Percentiles rank a stretch among this genome's conserved stretches.
phyloP scores from a whole-genome alignment of 306 rosid genomes.

The Abrus precatorius region DNA sequence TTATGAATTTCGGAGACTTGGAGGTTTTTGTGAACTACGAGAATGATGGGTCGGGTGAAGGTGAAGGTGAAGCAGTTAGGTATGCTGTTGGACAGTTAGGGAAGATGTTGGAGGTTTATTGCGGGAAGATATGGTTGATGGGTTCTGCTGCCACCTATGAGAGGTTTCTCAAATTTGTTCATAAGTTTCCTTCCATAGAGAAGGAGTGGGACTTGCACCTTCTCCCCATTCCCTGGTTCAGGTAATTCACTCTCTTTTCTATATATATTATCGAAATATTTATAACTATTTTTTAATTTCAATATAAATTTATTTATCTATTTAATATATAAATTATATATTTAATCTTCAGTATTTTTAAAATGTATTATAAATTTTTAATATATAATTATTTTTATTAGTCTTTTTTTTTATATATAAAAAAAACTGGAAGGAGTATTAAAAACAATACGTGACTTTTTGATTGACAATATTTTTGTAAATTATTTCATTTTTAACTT shows the following conservation, averaged over 20 bases:
- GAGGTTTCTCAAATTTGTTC: background rate
- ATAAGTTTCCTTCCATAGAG: background rate
- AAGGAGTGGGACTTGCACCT: constrained; percentile 8
- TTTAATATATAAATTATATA: too few species aligned
- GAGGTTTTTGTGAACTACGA: background rate
- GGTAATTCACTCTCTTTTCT: background rate
- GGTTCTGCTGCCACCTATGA: background rate
- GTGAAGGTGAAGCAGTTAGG: background rate
- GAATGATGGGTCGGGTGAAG: background rate
- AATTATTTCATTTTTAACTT: too few species aligned
- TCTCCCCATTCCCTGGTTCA: background rate
- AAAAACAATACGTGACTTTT: too few species aligned
- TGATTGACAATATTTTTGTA: too few species aligned
- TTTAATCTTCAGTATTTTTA: too few species aligned
- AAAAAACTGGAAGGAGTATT: too few species aligned
- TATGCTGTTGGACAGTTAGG: background rate
- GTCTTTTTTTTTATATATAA: too few species aligned
- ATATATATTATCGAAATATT: too few species aligned
- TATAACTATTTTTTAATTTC: too few species aligned
- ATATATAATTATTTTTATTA: too few species aligned
- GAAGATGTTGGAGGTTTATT: background rate
- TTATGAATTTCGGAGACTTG: background rate
- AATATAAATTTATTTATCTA: too few species aligned
- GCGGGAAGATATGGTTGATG: background rate
- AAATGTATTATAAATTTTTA: too few species aligned